Base-by-base conservation (phyloP, 2,329 filamentous ascomycete species). In the Anisogramma anomala region DNA sequence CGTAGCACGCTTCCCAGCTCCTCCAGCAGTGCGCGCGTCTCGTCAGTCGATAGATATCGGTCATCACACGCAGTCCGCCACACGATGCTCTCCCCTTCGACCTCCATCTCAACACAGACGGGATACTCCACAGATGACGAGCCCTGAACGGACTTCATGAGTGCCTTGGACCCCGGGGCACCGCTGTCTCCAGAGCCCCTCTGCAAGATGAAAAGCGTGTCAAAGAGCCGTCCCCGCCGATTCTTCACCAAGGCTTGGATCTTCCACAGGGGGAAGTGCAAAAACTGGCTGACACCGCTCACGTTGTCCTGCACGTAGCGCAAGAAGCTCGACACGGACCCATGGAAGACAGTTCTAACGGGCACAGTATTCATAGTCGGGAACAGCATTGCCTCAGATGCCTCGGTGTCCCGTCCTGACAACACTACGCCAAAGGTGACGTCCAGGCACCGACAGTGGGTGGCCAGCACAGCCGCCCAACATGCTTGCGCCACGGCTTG, bases 301-400 rank as follows among this genome's bases (percentile, higher is more conserved):
- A 84, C 73, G 46, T 74, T 80, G 2, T 79, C 72, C 53, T 94
- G 86, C 49, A 87, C 69, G 53, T 88, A 83, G 10, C 65, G 68
- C 20, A 94, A 61, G 61, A 93, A 79, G 0, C 78, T 70, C 0
- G 58, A 49, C 0, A 72, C 62, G 0, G 69, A 77, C 2, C 84
- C 84, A 51, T 91, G 82, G 2, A 94, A 57, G 3, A 88, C 68
- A 1, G 72, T 72, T 9, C 87, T 72, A 6, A 94, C 67, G 0
- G 82, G 74, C 0, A 94, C 78, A 0, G 88, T 94, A 54, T 94
- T 95, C 84, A 95, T 94, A 0, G 83, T 85, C 0, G 88, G 89
- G 52, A 94, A 95, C 54, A 88, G 68, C 10, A 89, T 60, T 19
- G 73, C 59, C 32, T 82, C 73, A 0, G 77, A 72, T 13, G 74